phyloP scores from a whole-genome alignment of 2,329 filamentous ascomycete species.

The Teratosphaeria zuluensis region DNA sequence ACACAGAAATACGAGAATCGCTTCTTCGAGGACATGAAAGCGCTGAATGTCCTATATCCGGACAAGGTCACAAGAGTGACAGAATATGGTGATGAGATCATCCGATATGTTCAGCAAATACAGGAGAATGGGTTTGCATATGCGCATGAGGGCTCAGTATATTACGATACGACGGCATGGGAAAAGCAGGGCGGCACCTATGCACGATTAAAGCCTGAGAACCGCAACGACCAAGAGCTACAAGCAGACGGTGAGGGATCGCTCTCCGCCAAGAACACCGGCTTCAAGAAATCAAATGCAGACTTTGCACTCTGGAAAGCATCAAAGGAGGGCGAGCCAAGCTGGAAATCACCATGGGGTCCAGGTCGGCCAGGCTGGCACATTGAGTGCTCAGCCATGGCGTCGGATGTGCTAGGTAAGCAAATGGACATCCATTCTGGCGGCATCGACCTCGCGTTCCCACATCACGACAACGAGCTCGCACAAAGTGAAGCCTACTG shows the following conservation, averaged over 20 bases:
- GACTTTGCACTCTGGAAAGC: conserved; percentile 95
- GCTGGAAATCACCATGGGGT: conserved; percentile 83
- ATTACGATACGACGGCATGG: conserved; percentile 84
- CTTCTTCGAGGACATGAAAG: conserved; percentile 80
- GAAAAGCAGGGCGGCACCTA: conserved; percentile 79
- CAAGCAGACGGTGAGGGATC: conserved; percentile 87
- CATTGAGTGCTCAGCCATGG: conserved; percentile 95
- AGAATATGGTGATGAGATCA: conserved; percentile 82
- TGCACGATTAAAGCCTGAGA: conserved; percentile 75
- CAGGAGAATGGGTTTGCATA: conserved; percentile 83
- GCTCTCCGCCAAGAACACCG: conserved; percentile 43
- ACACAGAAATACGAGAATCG: conserved; percentile 79
- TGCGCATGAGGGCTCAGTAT: conserved; percentile 60
- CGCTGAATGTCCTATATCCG: conserved; percentile 73
- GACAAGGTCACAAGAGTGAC: conserved; percentile 83
- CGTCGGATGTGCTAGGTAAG: conserved; percentile 72
- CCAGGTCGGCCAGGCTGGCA: conserved; percentile 87
- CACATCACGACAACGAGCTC: conserved; percentile 87
- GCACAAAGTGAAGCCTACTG: conserved; percentile 86
- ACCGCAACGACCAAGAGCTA: conserved; percentile 69
- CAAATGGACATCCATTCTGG: conserved; percentile 90
- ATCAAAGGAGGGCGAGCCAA: conserved; percentile 83
- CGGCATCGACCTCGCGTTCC: conserved; percentile 82
- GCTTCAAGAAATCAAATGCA: conserved; percentile 62
- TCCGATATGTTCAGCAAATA: conserved; percentile 71